phyloP scores from a whole-genome alignment of 345 rosid species.

The Hibiscus mutabilis region DNA sequence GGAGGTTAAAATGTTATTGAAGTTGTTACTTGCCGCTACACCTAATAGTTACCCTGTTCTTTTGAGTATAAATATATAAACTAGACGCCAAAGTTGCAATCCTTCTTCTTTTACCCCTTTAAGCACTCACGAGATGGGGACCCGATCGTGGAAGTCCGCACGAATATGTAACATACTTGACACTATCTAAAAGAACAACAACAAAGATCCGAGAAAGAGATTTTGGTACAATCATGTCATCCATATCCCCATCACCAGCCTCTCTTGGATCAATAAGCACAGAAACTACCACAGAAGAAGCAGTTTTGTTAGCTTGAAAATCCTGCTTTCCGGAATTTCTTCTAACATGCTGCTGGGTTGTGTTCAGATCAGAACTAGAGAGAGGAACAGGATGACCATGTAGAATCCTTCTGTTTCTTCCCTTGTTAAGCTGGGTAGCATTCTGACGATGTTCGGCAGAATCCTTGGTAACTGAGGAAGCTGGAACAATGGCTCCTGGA shows the following conservation, averaged over 20 bases:
- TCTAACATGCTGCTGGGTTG: conserved; percentile 35
- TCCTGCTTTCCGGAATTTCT: conserved; percentile 33
- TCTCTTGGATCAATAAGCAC: conserved; percentile 96
- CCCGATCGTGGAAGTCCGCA: conserved; percentile 71
- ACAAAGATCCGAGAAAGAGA: conserved; percentile 84
- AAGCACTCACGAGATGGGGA: conserved; percentile 67
- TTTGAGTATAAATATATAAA: background rate
- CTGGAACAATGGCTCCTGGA: conserved; percentile 72
- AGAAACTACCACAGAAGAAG: conserved; percentile 81
- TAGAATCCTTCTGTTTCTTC: conserved; percentile 68
- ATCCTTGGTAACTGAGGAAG: conserved; percentile 53
- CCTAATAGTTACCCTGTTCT: background rate
- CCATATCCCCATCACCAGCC: conserved; percentile 63
- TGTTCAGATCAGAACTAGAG: conserved; percentile 44
- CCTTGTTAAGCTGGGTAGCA: conserved; percentile 32
- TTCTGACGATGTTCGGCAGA: conserved; percentile 36
- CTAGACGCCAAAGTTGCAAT: background rate
- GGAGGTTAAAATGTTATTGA: background rate
- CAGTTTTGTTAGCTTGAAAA: conserved; percentile 51
- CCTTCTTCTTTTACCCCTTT: conserved; percentile 1
- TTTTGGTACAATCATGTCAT: conserved; percentile 62
- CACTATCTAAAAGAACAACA: conserved; percentile 82
- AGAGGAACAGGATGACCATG: conserved; percentile 50
- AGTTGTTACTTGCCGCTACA: background rate
- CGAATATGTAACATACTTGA: conserved; percentile 93